phyloP scores from a whole-genome alignment of 2,329 filamentous ascomycete species.

The Diaporthe sp. region DNA sequence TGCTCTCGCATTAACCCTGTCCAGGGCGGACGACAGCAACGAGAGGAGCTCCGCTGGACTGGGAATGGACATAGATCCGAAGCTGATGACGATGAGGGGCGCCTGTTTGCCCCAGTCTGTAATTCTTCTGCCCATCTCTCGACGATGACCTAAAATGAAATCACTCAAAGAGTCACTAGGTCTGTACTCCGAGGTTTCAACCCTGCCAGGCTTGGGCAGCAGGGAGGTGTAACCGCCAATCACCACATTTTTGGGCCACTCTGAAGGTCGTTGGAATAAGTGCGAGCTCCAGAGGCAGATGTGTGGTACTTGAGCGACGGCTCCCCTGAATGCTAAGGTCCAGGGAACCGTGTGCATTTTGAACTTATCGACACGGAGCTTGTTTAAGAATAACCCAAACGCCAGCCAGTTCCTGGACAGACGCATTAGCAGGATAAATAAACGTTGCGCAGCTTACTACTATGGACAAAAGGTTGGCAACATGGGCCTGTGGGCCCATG shows the following conservation, averaged over 20 bases:
- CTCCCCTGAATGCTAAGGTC: background rate
- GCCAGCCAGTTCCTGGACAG: background rate
- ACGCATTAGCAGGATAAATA: background rate
- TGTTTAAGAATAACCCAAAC: background rate
- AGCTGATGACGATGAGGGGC: background rate
- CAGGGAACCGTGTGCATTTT: background rate
- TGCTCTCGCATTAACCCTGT: background rate
- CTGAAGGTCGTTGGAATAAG: background rate
- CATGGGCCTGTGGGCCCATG: too few species aligned
- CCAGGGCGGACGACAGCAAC: background rate
- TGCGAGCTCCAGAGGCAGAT: constrained; percentile 3
- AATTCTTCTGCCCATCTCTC: background rate
- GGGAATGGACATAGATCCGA: background rate
- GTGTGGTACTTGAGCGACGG: background rate
- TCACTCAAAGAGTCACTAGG: background rate
- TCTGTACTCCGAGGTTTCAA: background rate
- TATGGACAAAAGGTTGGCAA: background rate
- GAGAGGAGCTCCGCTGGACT: background rate
- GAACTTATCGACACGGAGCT: background rate
- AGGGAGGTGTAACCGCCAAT: background rate
- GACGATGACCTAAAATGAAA: background rate
- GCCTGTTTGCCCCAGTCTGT: too few species aligned
- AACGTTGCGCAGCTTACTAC: background rate
- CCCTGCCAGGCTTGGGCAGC: background rate
- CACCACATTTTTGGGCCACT: background rate